phyloP scores from a whole-genome alignment of 257 asterid genomes.

The Cynanchum wilfordii region DNA sequence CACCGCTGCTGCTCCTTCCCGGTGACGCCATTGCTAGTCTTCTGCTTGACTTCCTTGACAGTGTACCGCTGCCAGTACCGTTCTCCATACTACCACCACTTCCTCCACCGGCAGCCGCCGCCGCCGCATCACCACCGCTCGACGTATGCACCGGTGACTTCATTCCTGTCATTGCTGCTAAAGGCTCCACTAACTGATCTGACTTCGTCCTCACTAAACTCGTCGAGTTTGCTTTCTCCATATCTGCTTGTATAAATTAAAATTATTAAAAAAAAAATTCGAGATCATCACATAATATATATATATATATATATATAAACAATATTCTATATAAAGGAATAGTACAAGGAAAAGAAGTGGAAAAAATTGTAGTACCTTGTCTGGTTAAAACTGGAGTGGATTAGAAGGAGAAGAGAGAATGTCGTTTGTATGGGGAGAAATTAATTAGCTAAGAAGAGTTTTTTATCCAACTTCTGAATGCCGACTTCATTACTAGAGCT shows the following conservation, averaged over 20 bases:
- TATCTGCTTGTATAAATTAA: neutral
- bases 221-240: conserved; percentile 41
- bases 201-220: conserved; percentile 72
- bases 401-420: neutral
- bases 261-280: too few species aligned
- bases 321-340: too few species aligned
- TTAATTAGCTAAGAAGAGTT: neutral
- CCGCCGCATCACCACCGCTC: conserved; percentile 10
- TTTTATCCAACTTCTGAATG: neutral
- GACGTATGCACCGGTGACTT: conserved; percentile 38
- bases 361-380: neutral
- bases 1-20: conserved; percentile 38
- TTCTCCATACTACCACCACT: conserved; percentile 6
- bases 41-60: conserved; percentile 67
- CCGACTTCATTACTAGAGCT: conserved; percentile 1
- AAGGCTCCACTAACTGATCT: conserved; percentile 75
- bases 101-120: conserved; percentile 9
- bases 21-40: conserved; percentile 54
- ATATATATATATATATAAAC: too few species aligned
- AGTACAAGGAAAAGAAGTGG: neutral
- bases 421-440: neutral
- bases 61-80: conserved; percentile 22
- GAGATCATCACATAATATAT: too few species aligned
- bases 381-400: neutral
- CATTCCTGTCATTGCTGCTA: conserved; percentile 58